Evolutionary conservation across 2,329 filamentous ascomycete species (phyloP).

Genomic region (Chrysoporthe deuterocubensis): DNA sequence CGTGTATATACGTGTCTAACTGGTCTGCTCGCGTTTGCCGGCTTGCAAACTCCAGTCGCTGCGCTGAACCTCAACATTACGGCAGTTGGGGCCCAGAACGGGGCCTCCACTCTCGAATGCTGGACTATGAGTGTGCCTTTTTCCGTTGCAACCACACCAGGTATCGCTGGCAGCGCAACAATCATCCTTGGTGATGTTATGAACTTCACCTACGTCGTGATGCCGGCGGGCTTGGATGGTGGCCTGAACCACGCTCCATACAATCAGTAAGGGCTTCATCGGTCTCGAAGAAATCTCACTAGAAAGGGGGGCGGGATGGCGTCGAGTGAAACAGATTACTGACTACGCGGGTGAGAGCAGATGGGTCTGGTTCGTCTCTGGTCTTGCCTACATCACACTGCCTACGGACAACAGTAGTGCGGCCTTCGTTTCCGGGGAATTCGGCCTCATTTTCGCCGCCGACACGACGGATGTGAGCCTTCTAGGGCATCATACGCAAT

Average conservation of each 20-base stretch:
- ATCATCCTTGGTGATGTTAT: conserved; percentile 39
- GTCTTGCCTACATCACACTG: conserved; percentile 45
- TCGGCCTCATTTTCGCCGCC: conserved; percentile 46
- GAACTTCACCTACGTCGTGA: conserved; percentile 42
- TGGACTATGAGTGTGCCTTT: conserved; percentile 48
- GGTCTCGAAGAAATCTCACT: too few relatives aligned
- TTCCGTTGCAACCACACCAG: conserved; percentile 36
- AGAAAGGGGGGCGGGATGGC: too few relatives aligned
- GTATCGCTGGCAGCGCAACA: conserved; percentile 37
- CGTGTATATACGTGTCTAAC: background rate
- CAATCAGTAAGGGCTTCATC: conserved; percentile 41
- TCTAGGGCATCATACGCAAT: conserved; percentile 46
- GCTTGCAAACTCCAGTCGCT: background rate
- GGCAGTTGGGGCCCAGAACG: conserved; percentile 41
- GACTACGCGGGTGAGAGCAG: conserved; percentile 30
- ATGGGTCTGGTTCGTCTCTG: conserved; percentile 44
- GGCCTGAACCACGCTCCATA: conserved; percentile 47
- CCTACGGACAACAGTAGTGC: conserved; percentile 41
- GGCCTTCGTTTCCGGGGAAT: conserved; percentile 43
- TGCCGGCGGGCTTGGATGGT: conserved; percentile 43
- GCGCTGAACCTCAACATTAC: conserved; percentile 46
- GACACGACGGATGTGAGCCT: conserved; percentile 46
- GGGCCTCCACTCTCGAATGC: conserved; percentile 49
- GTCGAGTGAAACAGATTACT: background rate
- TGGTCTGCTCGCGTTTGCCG: background rate